Conservation (phyloP, 768 basidiomycete genomes). For the Lactifluus piperatus region DNA sequence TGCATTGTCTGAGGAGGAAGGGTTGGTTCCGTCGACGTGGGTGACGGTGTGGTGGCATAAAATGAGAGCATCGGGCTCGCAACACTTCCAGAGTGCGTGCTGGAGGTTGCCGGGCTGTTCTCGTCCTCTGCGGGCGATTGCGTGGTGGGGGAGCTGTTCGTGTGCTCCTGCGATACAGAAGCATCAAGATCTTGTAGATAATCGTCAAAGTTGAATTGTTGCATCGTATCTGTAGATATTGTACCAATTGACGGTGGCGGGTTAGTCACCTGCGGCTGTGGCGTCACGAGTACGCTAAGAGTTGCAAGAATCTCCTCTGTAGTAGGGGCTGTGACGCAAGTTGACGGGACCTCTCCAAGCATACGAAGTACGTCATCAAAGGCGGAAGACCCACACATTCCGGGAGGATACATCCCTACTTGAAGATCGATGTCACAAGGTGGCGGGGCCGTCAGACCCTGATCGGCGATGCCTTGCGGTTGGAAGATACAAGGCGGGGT, state of each 20-base stretch:
- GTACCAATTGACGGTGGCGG: not conserved
- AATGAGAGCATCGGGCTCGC: not conserved
- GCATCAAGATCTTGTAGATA: constrained; percentile 3
- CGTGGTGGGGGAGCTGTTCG: not conserved
- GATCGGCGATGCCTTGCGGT: not conserved
- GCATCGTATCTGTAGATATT: not conserved
- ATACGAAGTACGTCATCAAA: not conserved
- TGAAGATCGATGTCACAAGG: constrained; percentile 6
- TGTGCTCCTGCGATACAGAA: not conserved
- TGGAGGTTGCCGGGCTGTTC: not conserved
- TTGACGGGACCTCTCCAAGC: not conserved
- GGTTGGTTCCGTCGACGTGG: not conserved
- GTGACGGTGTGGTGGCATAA: constrained; percentile 1
- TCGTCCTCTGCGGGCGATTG: not conserved
- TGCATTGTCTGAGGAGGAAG: not conserved
- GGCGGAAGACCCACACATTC: not conserved
- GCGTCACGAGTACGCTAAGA: not conserved
- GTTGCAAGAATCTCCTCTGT: not conserved
- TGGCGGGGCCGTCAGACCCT: not conserved
- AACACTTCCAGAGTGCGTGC: not conserved
- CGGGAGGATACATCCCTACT: not conserved
- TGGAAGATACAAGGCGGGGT: not conserved
- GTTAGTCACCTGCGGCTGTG: not conserved
- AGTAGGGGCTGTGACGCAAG: constrained; percentile 1
- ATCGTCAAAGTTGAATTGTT: constrained; percentile 11